A percentile compares a stretch with the other conserved stretches of the same genome.
Evolutionary conservation across 371 early-diverging fungal species (phyloP).

Genomic region (Apophysomyces ossiformis): DNA sequence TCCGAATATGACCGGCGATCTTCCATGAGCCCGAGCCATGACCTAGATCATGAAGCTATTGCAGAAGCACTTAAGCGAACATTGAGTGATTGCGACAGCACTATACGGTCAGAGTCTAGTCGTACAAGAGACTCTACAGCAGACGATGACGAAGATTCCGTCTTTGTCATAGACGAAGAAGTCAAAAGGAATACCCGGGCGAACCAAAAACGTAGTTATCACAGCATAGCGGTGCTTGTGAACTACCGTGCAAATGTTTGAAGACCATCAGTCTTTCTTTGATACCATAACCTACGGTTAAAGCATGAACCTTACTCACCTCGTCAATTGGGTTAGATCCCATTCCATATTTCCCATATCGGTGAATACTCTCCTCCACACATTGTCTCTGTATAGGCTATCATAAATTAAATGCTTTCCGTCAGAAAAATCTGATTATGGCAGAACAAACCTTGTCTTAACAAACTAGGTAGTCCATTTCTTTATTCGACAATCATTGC

Average conservation of each 20-base stretch:
- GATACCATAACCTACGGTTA: too few relatives aligned
- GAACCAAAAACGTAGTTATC: constrained; percentile 11
- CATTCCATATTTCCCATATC: too few relatives aligned
- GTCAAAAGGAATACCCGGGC: constrained; percentile 14
- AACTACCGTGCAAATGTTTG: not conserved
- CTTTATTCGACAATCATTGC: too few relatives aligned
- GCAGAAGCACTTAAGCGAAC: constrained; percentile 4
- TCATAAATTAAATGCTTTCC: too few relatives aligned
- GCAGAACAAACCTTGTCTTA: too few relatives aligned
- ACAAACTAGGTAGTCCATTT: too few relatives aligned
- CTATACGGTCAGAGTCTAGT: not conserved
- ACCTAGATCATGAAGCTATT: not conserved
- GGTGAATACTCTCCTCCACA: too few relatives aligned
- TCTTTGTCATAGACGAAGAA: constrained; percentile 15
- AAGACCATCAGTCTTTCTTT: not conserved
- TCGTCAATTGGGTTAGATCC: too few relatives aligned
- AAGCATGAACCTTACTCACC: too few relatives aligned
- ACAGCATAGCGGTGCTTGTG: constrained; percentile 15
- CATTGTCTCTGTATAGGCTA: too few relatives aligned
- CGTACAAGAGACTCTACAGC: not conserved
- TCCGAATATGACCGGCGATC: constrained; percentile 15
- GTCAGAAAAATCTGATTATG: too few relatives aligned
- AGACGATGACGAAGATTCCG: constrained; percentile 10
- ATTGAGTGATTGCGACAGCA: not conserved
- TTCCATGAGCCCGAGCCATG: not conserved